Base-by-base conservation (phyloP, 2,329 filamentous ascomycete species). In the Cordyceps militaris region DNA sequence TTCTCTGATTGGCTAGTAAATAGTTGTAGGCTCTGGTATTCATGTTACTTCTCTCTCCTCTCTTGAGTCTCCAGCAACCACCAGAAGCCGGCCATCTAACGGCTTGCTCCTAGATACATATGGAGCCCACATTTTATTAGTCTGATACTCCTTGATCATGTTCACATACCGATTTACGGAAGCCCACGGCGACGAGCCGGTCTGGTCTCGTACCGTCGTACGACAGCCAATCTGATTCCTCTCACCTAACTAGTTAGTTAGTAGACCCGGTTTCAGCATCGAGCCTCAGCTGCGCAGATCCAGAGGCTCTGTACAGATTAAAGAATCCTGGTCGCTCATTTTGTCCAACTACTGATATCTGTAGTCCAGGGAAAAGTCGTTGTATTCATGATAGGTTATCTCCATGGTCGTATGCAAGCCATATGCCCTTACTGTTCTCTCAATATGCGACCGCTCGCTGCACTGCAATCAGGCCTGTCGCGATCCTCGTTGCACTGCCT, bases 101-200 rank as follows among this genome's bases (percentile, higher is more conserved):
- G 10, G 32, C 21, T 48, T 19, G 24, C 51, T 46, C 6, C 9
- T 30, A n/a, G n/a, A n/a, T n/a, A n/a, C n/a, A n/a, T n/a, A n/a
- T n/a, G n/a, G 14, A 34, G 40, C 50, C 48, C 24, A 23, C 23
- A 56, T 13, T 14, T 8, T 26, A n/a, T 6, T 34, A 26, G 16
- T 32, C 23, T 42, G 24, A 40, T 38, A 24, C 26, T 42, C 28
- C 28, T 6, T 32, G 28, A 32, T 48, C 34, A 11, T 42, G 8
- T 11, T 19, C 53, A 42, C 44, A 23, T 49, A 42, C 53, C 53
- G 44, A 49, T 49, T 48, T 32, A 30, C 53, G 43, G n/a, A n/a
- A 26, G 34, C n/a, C 32, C n/a, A 49, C 34, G n/a, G 53, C 53
- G 44, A 56, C 32, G 53, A 48, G 23, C 53, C 53, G 44, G n/a